phyloP scores from a whole-genome alignment of 1,284 basidiomycete genomes.

The Pseudozyma pruni region DNA sequence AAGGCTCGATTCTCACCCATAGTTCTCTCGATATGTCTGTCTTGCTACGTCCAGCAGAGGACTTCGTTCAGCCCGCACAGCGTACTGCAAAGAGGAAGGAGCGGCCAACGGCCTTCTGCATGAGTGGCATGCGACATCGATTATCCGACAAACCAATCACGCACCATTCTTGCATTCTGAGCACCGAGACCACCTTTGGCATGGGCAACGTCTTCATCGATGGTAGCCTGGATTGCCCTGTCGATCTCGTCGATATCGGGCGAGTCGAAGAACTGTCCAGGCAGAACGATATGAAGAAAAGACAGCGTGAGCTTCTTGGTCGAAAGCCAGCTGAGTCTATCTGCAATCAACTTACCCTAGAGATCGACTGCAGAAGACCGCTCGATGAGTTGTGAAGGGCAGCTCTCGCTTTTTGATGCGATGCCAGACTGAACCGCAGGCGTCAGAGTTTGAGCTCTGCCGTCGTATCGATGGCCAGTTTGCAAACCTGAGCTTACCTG shows the following conservation, averaged over 20 bases:
- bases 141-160: background rate
- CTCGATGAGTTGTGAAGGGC: slow-evolving; percentile 75
- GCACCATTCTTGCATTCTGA: slow-evolving; percentile 31
- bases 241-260: slow-evolving; percentile 76
- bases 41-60: slow-evolving; percentile 89
- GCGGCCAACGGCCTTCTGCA: too few relatives aligned
- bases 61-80: slow-evolving; percentile 82
- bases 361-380: slow-evolving; percentile 75
- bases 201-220: slow-evolving; percentile 76
- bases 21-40: slow-evolving; percentile 87
- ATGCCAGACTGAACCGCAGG: too few relatives aligned
- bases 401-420: slow-evolving; percentile 70
- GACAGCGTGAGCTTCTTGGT: background rate
- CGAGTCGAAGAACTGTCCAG: slow-evolving; percentile 76
- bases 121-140: too few relatives aligned
- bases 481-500: slow-evolving; percentile 15
- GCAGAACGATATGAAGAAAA: background rate
- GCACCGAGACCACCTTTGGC: slow-evolving; percentile 38
- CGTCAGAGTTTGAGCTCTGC: too few relatives aligned
- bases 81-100: slow-evolving; percentile 72
- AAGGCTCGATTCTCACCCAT: slow-evolving; percentile 68
- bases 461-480: too few relatives aligned
- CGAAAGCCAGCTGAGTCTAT: too few relatives aligned
- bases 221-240: slow-evolving; percentile 72
- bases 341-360: slow-evolving; percentile 70